A percentile compares a stretch with the other conserved stretches of the same genome.
Conservation (phyloP, 345 rosid genomes). For the Salix exigua region DNA sequence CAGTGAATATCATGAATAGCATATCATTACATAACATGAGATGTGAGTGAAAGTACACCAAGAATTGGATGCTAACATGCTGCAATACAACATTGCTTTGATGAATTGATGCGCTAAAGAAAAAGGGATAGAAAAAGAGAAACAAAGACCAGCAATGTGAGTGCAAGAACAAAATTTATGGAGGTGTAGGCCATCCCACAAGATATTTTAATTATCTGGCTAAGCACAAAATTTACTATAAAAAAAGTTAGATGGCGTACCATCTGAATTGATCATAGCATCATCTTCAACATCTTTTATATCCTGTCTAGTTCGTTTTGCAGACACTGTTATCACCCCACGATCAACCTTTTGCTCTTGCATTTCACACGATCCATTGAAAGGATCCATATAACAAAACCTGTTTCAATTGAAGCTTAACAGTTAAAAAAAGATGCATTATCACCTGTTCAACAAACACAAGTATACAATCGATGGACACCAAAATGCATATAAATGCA, state of each 20-base stretch:
- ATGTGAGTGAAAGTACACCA: too few species aligned
- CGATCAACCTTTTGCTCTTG: conserved; percentile 22
- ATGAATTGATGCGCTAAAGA: too few species aligned
- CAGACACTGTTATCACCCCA: conserved; percentile 27
- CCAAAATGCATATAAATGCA: background rate
- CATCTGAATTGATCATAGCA: conserved; percentile 7
- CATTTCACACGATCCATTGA: conserved; percentile 23
- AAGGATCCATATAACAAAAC: conserved; percentile 39
- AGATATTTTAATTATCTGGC: background rate
- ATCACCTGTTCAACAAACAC: background rate
- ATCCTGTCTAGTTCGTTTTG: conserved; percentile 26
- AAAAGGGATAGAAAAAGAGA: background rate
- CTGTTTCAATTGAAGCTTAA: background rate
- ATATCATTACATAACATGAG: too few species aligned
- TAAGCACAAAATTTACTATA: background rate
- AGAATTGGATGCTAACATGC: background rate
- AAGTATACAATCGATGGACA: background rate
- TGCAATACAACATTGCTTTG: too few species aligned
- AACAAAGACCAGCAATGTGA: background rate
- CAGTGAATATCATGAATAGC: background rate
- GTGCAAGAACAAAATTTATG: too few species aligned
- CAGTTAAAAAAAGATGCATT: background rate
- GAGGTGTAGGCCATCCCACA: background rate
- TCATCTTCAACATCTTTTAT: conserved; percentile 6
- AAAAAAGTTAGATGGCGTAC: conserved; percentile 1